Evolutionary conservation across 441 rosid genomes (phyloP).

Genomic region (Aleurites moluccanus): DNA sequence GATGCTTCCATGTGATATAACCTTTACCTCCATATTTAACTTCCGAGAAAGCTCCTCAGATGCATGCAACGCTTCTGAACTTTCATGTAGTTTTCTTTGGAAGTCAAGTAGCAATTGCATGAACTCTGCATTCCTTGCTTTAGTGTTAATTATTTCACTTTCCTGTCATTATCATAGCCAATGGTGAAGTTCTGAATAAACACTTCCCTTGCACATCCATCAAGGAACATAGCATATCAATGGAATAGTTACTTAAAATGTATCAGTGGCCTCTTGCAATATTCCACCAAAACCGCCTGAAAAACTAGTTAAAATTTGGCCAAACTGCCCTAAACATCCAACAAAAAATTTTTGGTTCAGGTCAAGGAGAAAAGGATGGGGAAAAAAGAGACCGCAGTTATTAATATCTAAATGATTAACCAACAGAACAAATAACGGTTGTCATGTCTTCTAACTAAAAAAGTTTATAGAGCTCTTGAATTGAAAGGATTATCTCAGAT

Average conservation of each 20-base stretch:
- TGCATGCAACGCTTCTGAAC: conserved; percentile 62
- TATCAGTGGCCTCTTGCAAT: background rate
- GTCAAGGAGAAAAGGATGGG: background rate
- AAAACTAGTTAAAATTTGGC: background rate
- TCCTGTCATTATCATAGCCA: conserved; percentile 49
- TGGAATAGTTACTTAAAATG: background rate
- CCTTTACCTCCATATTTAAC: conserved; percentile 75
- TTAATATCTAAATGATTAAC: too few species aligned
- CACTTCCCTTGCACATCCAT: background rate
- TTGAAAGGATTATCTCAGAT: background rate
- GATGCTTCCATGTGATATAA: conserved; percentile 8
- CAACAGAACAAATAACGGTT: background rate
- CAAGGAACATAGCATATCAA: background rate
- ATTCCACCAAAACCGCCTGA: background rate
- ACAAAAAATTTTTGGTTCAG: background rate
- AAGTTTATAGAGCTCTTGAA: too few species aligned
- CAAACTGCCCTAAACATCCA: background rate
- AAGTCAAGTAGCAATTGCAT: conserved; percentile 78
- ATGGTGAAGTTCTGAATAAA: conserved; percentile 12
- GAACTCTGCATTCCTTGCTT: conserved; percentile 90
- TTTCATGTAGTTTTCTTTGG: conserved; percentile 82
- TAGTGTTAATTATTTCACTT: conserved; percentile 58
- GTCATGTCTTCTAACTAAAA: background rate
- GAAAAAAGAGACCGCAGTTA: too few species aligned
- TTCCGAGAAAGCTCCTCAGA: conserved; percentile 86